These are phyloP conservation scores for Kodamaea ohmeri DNA, from an alignment of 1,139 yeast species.

Conservation along the genomic window DNA sequence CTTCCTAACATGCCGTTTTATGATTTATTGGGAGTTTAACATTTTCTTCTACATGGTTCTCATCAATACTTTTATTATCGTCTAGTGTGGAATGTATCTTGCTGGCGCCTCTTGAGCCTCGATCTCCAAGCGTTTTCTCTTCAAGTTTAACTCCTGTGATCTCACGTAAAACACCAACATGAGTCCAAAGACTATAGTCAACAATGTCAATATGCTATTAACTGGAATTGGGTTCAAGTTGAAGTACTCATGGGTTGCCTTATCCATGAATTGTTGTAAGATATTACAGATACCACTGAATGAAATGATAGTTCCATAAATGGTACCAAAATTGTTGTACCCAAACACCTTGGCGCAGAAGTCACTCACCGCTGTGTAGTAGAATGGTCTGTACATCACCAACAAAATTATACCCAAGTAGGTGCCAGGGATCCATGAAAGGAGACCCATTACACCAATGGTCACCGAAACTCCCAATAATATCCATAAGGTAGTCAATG, in stretches of 20 bases:
- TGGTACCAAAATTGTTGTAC: constrained; percentile 83
- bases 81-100: constrained; percentile 41
- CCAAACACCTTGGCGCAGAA: constrained; percentile 93
- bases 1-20: not conserved
- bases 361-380: constrained; percentile 89
- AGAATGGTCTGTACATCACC: constrained; percentile 88
- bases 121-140: constrained; percentile 44
- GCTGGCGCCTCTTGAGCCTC: constrained; percentile 63
- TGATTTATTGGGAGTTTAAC: not conserved
- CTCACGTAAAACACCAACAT: constrained; percentile 52
- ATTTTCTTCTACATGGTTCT: too few relatives aligned
- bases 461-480: constrained; percentile 53
- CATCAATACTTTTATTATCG: not conserved
- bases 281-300: constrained; percentile 77
- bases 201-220: constrained; percentile 50
- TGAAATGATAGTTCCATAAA: constrained; percentile 85
- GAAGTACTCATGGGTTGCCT: constrained; percentile 62
- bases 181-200: constrained; percentile 56
- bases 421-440: constrained; percentile 51
- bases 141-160: constrained; percentile 40
- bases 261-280: constrained; percentile 67
- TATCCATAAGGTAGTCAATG: constrained; percentile 54
- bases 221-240: constrained; percentile 77
- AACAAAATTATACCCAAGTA: constrained; percentile 64
- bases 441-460: constrained; percentile 67